Evolutionary conservation across 768 basidiomycete genomes (phyloP).

Genomic region (Rossbeevera mucosa): DNA sequence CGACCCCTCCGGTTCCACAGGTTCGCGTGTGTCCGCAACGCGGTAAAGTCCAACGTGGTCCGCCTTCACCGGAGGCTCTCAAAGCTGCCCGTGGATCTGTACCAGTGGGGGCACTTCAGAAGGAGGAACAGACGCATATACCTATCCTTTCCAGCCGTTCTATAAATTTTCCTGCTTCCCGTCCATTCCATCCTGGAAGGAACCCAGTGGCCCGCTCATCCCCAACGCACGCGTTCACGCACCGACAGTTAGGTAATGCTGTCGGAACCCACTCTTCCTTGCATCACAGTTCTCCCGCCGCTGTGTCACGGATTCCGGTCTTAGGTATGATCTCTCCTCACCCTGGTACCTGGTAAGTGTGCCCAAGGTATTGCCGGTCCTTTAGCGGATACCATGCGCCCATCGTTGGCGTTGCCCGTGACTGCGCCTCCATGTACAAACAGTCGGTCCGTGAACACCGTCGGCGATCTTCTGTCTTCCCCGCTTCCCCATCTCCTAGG

Average conservation of each 20-base stretch:
- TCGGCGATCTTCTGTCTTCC: background rate
- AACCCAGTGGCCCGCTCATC: slow-evolving; percentile 1
- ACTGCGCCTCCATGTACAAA: background rate
- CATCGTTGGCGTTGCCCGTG: background rate
- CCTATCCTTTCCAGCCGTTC: background rate
- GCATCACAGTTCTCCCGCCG: slow-evolving; percentile 11
- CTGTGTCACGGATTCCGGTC: background rate
- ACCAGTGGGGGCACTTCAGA: background rate
- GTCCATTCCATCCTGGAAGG: background rate
- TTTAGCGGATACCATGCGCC: slow-evolving; percentile 4
- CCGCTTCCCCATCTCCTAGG: background rate
- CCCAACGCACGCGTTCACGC: background rate
- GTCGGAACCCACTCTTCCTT: background rate
- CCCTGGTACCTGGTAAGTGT: slow-evolving; percentile 2
- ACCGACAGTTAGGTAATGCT: background rate
- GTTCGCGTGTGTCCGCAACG: background rate
- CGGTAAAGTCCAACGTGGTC: background rate
- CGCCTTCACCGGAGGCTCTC: too few species aligned
- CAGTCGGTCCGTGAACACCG: background rate
- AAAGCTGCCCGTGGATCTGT: background rate
- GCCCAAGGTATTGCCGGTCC: slow-evolving; percentile 3
- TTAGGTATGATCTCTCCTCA: slow-evolving; percentile 14
- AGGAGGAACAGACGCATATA: slow-evolving; percentile 15
- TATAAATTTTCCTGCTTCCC: background rate
- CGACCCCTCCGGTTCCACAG: background rate